phyloP scores from a whole-genome alignment of 1,284 basidiomycete genomes.

The Ustilago sp. region DNA sequence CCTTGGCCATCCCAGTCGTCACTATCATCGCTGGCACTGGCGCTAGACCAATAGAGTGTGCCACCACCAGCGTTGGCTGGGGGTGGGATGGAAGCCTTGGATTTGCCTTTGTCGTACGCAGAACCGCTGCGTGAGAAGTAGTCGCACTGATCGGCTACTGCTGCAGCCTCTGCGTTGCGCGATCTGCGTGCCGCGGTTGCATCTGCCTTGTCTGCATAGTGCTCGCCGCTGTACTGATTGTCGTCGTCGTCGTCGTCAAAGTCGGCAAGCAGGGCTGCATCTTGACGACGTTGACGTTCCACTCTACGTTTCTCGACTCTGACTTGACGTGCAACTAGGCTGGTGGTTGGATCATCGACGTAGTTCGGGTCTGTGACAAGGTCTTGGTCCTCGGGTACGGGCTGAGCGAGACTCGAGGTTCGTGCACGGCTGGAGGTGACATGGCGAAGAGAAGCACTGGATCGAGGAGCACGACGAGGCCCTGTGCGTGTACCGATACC shows the following conservation, averaged over 20 bases:
- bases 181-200: constrained; percentile 18
- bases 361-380: constrained; percentile 25
- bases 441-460: constrained; percentile 57
- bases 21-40: constrained; percentile 47
- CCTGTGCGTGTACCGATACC: constrained; percentile 56
- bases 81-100: constrained; percentile 27
- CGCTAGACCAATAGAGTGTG: constrained; percentile 28
- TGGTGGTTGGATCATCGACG: constrained; percentile 31
- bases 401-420: constrained; percentile 46
- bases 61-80: constrained; percentile 10
- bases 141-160: constrained; percentile 28
- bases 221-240: constrained; percentile 15
- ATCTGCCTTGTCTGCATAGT: constrained; percentile 20
- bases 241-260: constrained; percentile 35
- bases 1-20: constrained; percentile 47
- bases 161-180: constrained; percentile 21
- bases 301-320: constrained; percentile 44
- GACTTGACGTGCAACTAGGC: constrained; percentile 48
- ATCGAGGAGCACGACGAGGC: constrained; percentile 57
- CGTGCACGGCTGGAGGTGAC: constrained; percentile 41
- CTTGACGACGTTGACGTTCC: constrained; percentile 30
- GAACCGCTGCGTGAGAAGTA: constrained; percentile 45
- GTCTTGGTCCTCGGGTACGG: constrained; percentile 53
- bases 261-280: constrained; percentile 40
- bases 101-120: constrained; percentile 23